Evolutionary conservation across 148 eudicot genomes (phyloP), one percentile per base, ranked within the genome.

Genomic region (Rhododendron kiyosumense): DNA sequence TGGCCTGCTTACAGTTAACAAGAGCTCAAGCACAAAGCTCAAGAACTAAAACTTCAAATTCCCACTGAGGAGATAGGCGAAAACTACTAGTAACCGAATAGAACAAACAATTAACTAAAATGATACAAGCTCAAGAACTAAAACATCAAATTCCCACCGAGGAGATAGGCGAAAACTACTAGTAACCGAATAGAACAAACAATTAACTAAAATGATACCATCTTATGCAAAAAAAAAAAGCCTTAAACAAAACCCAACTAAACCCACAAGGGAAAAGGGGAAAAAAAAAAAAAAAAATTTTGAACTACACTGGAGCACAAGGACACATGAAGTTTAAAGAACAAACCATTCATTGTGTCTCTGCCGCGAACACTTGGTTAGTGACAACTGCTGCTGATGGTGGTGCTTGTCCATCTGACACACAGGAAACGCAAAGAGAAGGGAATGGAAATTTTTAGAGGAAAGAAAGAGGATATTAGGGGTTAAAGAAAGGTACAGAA

Each of bases 261-360:
- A 41, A 83, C 38, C 52, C 38, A 52, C 51, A 57, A 38, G 38
- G n/a, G 48, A 30, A 22, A 5, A 22, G 8, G 82, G 49, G 7
- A 2, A 17, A 54, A 30, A 61, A 36, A 49, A 87, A 28, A 59
- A 87, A 54, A 36, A 36, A 36, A 32, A 18, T 84, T 79, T 48
- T 80, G 80, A 48, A 26, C 45, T 83, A 36, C 74, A 76, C 1
- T 1, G 74, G 18, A 75, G 73, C 28, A 46, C 22, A 51, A 84
- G 12, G 26, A 41, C 43, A 49, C 15, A 51, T 54, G 15, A 71
- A 61, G 63, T 20, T 57, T 30, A 28, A 79, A 26, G 86, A 80
- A 89, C 92, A 77, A 88, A 95, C 99, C 99, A 96, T 95, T 95
- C 99, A 67, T 89, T 92, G 85, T 86, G 89, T 22, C 92, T 90